phyloP scores from a whole-genome alignment of 306 rosid species.

The Quercus wislizeni region DNA sequence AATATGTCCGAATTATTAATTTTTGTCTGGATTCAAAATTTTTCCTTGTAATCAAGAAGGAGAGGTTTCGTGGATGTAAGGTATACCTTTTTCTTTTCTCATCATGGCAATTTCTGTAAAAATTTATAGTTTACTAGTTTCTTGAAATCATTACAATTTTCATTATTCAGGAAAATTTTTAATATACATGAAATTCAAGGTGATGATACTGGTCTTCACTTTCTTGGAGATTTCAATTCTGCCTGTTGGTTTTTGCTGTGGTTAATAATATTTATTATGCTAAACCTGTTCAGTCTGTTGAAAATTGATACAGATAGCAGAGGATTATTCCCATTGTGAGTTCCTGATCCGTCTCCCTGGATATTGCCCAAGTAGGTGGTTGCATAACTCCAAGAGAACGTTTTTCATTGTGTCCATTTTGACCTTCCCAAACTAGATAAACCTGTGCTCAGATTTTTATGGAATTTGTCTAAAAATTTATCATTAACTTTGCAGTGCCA shows the following conservation, averaged over 20 bases:
- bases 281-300: slow-evolving; percentile 12
- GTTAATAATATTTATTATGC: slow-evolving; percentile 16
- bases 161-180: background rate
- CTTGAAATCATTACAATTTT: background rate
- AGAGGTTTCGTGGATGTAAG: background rate
- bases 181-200: background rate
- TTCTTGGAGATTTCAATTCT: slow-evolving; percentile 4
- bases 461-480: slow-evolving; percentile 3
- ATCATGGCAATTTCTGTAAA: background rate
- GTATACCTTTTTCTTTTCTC: background rate
- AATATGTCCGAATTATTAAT: background rate
- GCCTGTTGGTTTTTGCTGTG: background rate
- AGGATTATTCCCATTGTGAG: slow-evolving; percentile 95
- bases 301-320: slow-evolving; percentile 65
- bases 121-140: background rate
- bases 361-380: slow-evolving; percentile 84
- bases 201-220: background rate
- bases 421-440: background rate
- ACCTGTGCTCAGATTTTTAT: background rate
- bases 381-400: background rate
- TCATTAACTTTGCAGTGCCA: slow-evolving; percentile 63
- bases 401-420: slow-evolving; percentile 2
- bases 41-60: background rate
- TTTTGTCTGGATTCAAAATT: background rate
- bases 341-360: slow-evolving; percentile 98